Percentiles rank a stretch among this genome's conserved stretches.
phyloP scores from a whole-genome alignment of 176 grass and related monocot genomes.

The Dactylis glomerata region DNA sequence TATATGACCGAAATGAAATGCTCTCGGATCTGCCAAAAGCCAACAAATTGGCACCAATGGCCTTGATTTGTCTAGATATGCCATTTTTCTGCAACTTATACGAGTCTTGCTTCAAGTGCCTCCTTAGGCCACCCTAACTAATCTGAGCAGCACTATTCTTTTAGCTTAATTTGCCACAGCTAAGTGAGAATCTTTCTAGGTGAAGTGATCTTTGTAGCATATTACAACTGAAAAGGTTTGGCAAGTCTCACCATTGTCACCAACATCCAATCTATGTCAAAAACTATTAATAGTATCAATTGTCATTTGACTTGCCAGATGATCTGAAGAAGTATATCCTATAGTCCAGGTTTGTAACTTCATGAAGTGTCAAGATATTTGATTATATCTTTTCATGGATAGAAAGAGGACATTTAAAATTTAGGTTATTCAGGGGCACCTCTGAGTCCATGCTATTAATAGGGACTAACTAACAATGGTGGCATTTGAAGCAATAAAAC shows the following conservation, averaged over 20 bases:
- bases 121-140: background rate
- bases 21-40: background rate
- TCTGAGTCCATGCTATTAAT: background rate
- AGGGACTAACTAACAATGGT: background rate
- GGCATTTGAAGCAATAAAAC: background rate
- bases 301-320: background rate
- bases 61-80: constrained; percentile 11
- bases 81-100: background rate
- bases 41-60: background rate
- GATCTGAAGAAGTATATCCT: background rate
- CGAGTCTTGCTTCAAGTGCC: background rate
- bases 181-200: background rate
- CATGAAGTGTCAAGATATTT: background rate
- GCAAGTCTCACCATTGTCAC: background rate
- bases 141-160: background rate
- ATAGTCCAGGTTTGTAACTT: background rate
- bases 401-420: background rate
- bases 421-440: background rate
- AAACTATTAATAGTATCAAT: background rate
- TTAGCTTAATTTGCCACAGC: background rate
- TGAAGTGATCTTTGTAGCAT: background rate
- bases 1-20: background rate
- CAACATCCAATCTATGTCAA: background rate
- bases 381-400: background rate
- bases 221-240: background rate